Conservation (phyloP, 306 rosid genomes). For the Cicer arietinum region DNA sequence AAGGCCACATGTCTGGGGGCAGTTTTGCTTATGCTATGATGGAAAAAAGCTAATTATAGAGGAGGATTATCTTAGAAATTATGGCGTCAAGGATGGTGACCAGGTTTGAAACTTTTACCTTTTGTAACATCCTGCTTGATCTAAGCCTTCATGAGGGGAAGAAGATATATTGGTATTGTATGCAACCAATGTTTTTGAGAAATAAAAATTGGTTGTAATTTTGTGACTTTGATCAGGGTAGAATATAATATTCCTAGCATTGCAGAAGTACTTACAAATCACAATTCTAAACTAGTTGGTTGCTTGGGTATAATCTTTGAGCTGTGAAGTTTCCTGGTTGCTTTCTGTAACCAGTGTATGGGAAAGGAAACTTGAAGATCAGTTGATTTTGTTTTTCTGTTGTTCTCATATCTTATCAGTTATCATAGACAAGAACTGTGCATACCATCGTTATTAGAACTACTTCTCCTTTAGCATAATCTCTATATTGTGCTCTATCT, state of each 20-base stretch:
- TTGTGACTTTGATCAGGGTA: background rate
- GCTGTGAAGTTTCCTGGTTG: background rate
- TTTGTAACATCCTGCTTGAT: slow-evolving; percentile 7
- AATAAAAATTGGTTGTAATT: background rate
- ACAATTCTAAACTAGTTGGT: background rate
- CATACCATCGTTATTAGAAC: slow-evolving; percentile 28
- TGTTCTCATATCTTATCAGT: slow-evolving; percentile 9
- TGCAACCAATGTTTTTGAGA: background rate
- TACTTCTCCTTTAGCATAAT: slow-evolving; percentile 24
- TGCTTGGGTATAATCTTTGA: background rate
- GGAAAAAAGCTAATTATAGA: slow-evolving; percentile 76
- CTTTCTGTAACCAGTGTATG: background rate
- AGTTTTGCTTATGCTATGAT: slow-evolving; percentile 81
- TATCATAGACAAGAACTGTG: slow-evolving; percentile 13
- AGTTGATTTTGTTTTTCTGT: background rate
- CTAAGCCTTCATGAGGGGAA: background rate
- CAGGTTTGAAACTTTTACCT: slow-evolving; percentile 60
- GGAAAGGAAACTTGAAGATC: slow-evolving; percentile 18
- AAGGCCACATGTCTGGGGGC: slow-evolving; percentile 95
- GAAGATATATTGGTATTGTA: background rate
- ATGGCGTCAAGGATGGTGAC: slow-evolving; percentile 87
- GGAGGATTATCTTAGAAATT: slow-evolving; percentile 57
- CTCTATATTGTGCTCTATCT: background rate
- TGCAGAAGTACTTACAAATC: background rate
- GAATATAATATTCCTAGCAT: background rate